phyloP scores from a whole-genome alignment of 139 green algal species.

The Coccomyxa sp. region DNA sequence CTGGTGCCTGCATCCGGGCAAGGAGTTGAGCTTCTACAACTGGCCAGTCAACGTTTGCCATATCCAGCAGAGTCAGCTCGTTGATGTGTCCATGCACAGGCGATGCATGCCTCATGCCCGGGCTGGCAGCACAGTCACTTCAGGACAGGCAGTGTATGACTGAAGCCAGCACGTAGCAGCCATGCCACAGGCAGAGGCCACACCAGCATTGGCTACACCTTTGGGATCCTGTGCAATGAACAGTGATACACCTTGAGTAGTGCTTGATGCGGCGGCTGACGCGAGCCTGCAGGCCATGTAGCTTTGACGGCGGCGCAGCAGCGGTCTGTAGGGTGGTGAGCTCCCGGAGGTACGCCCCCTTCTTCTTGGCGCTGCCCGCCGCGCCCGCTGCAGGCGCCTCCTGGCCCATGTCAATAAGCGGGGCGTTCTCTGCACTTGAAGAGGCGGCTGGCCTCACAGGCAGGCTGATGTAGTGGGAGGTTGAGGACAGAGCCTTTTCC shows the following conservation, averaged over 20 bases:
- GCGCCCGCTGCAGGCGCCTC: neutral
- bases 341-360: neutral
- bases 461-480: constrained; percentile 5
- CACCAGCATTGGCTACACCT: neutral
- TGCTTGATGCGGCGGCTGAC: constrained; percentile 5
- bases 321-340: constrained; percentile 12
- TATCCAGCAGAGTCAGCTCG: neutral
- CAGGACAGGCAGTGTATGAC: no score
- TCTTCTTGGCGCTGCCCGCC: neutral
- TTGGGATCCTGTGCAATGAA: neutral
- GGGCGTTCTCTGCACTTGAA: neutral
- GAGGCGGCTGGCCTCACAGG: constrained; percentile 2
- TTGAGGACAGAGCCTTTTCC: neutral
- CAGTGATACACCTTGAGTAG: neutral
- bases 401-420: neutral
- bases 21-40: neutral
- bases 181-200: neutral
- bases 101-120: no score
- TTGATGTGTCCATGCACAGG: no score
- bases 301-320: constrained; percentile 10
- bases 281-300: constrained; percentile 1
- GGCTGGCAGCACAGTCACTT: no score
- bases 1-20: neutral
- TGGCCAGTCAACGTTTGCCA: neutral
- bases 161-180: neutral